Percentiles rank a stretch among this genome's conserved stretches.
These are phyloP conservation scores for Leucaena leucocephala DNA, from an alignment of 306 rosid genomes.

Conservation along the genomic window DNA sequence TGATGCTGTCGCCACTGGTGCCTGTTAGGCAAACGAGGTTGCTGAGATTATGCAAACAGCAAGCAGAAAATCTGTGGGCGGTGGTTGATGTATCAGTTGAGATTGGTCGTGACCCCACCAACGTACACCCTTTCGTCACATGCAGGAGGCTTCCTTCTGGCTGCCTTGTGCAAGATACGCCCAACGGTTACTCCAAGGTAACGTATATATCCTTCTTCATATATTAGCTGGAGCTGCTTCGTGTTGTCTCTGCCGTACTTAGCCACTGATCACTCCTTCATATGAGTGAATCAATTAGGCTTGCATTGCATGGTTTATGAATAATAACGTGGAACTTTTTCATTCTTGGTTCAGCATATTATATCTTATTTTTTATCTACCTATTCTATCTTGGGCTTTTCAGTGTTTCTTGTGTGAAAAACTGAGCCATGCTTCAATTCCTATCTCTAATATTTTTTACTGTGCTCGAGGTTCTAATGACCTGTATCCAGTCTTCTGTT, in stretches of 20 bases:
- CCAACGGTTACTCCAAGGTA: conserved; percentile 90
- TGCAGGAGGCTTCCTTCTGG: conserved; percentile 95
- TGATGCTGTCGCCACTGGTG: conserved; percentile 81
- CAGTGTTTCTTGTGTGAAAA: conserved; percentile 49
- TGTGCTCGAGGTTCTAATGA: conserved; percentile 52
- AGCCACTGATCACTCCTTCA: conserved; percentile 34
- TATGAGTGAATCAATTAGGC: conserved; percentile 58
- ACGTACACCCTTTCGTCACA: conserved; percentile 45
- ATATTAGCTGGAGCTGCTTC: conserved; percentile 39
- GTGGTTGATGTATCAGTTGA: conserved; percentile 89
- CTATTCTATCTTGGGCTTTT: conserved; percentile 42
- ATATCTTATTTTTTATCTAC: neutral
- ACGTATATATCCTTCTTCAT: neutral
- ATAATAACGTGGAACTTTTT: conserved; percentile 2
- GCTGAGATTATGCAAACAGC: conserved; percentile 91
- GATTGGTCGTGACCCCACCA: conserved; percentile 50
- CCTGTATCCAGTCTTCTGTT: conserved; percentile 64
- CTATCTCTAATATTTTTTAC: conserved; percentile 45
- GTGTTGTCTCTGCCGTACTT: conserved; percentile 28
- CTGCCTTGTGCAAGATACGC: conserved; percentile 85
- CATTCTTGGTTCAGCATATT: conserved; percentile 30
- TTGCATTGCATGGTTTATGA: conserved; percentile 37
- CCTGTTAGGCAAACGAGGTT: conserved; percentile 71
- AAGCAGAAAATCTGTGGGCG: conserved; percentile 84
- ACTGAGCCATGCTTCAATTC: conserved; percentile 72